Percentiles rank a stretch among this genome's conserved stretches.
These are phyloP conservation scores for Suhomyces panamericanus DNA, from an alignment of 1,139 yeast species.

Conservation along the genomic window DNA sequence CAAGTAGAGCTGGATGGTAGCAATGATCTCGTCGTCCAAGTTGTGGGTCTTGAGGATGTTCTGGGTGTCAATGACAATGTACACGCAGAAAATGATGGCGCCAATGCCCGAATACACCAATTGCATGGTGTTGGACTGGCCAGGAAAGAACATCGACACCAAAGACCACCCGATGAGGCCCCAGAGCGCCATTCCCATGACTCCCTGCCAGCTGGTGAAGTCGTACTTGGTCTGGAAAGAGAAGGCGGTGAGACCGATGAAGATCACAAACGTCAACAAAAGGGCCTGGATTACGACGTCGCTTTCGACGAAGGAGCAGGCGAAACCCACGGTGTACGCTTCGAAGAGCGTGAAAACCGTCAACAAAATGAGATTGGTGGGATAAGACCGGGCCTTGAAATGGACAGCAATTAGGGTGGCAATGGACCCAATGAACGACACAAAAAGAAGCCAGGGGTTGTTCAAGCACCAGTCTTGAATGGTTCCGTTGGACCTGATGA, in stretches of 20 bases:
- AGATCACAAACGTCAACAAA: slow-evolving; percentile 65
- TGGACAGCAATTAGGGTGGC: slow-evolving; percentile 62
- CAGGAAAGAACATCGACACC: slow-evolving; percentile 66
- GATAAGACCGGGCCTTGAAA: slow-evolving; percentile 63
- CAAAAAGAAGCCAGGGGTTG: slow-evolving; percentile 61
- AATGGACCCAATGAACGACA: slow-evolving; percentile 58
- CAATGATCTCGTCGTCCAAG: slow-evolving; percentile 83
- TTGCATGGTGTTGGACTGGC: slow-evolving; percentile 52
- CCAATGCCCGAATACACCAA: slow-evolving; percentile 71
- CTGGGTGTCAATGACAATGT: slow-evolving; percentile 81
- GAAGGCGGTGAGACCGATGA: slow-evolving; percentile 71
- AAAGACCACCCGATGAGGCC: slow-evolving; percentile 73
- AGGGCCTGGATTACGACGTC: slow-evolving; percentile 71
- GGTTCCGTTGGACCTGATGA: slow-evolving; percentile 49
- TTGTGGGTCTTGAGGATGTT: slow-evolving; percentile 74
- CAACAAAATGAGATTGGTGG: slow-evolving; percentile 57
- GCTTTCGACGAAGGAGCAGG: slow-evolving; percentile 64
- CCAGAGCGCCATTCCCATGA: slow-evolving; percentile 61
- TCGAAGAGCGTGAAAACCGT: slow-evolving; percentile 72
- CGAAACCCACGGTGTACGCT: slow-evolving; percentile 69
- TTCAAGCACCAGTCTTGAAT: slow-evolving; percentile 59
- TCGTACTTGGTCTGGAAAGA: slow-evolving; percentile 85
- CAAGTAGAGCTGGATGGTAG: slow-evolving; percentile 74
- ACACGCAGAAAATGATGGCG: slow-evolving; percentile 70
- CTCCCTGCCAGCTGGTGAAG: slow-evolving; percentile 71